These are phyloP conservation scores for Acacia melanoxylon DNA, from an alignment of 306 rosid species.

Conservation along the genomic window DNA sequence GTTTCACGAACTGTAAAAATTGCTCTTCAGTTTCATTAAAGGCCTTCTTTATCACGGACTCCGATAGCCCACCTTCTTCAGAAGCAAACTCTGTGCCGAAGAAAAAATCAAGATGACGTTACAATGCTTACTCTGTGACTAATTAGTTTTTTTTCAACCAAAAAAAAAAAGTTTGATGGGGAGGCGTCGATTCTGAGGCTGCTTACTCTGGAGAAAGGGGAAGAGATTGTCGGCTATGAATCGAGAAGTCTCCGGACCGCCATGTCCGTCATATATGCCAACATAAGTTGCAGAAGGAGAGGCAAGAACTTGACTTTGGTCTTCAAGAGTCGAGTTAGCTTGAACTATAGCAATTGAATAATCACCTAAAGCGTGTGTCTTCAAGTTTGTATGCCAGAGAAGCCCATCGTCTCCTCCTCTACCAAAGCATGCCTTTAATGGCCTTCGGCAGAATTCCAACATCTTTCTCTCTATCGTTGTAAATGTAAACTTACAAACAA, in stretches of 20 bases:
- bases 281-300: slow-evolving; percentile 50
- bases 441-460: slow-evolving; percentile 39
- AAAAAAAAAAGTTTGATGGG: neutral
- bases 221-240: slow-evolving; percentile 56
- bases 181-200: neutral
- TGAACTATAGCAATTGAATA: slow-evolving; percentile 48
- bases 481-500: neutral
- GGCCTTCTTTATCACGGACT: slow-evolving; percentile 63
- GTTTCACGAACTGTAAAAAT: slow-evolving; percentile 53
- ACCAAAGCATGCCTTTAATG: slow-evolving; percentile 44
- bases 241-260: slow-evolving; percentile 74
- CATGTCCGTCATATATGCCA: slow-evolving; percentile 78
- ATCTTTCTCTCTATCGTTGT: slow-evolving; percentile 14
- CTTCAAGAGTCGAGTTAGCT: slow-evolving; percentile 46
- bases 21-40: slow-evolving; percentile 60
- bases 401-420: slow-evolving; percentile 31
- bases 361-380: slow-evolving; percentile 40
- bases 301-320: slow-evolving; percentile 44
- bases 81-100: slow-evolving; percentile 42
- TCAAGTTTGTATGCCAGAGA: slow-evolving; percentile 40
- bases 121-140: neutral
- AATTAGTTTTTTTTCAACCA: neutral
- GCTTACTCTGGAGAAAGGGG: slow-evolving; percentile 53
- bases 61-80: slow-evolving; percentile 68
- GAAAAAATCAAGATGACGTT: neutral